Base-by-base conservation (phyloP, 129 eudicot genomes). In the Saposhnikovia divaricata region DNA sequence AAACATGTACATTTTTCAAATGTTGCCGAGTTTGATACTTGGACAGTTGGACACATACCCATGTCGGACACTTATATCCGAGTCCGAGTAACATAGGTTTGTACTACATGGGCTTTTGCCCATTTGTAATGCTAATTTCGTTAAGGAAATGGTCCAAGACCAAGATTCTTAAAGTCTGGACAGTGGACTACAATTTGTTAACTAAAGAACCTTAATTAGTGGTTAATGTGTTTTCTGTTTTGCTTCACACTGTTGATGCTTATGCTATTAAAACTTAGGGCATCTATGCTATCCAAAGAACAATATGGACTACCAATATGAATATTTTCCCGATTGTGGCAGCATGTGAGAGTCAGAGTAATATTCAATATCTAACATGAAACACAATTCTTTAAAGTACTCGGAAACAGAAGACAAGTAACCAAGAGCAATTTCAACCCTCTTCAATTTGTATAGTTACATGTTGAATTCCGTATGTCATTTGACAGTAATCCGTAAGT, bases 371-470 rank as follows among this genome's bases (percentile, higher is more conserved):
- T 61, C 34, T 25, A 61, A n/a, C 3, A 23, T 61, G 37, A 25
- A 61, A 61, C 6, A 61, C 69, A 61, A 57, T 23, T 10, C 2
- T 12, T n/a, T 1, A 66, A 66, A 66, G 40, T 31, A 68, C 2
- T 31, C 3, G 4, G 10, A 68, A 31, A 68, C 21, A 68, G 34
- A 13, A 31, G 9, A 14, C 72, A 10, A 65, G 72, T 7, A 59
- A n/a, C 34, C 8, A 66, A 28, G 72, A 68, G 15, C 34, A 68
- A 68, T 34, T 66, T 63, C n/a, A 81, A 25, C 74, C 84, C 50
- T 84, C 84, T 79, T 92, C 93, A 77, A 92, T 84, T 50, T 92
- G 96, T 65, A 88, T 75, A 9, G 97, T 90, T 83, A 88, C 89
- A 90, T 92, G 97, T 78, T 88, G 86, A 81, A 92, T 90, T 71